Percentiles rank a stretch among this genome's conserved stretches.
Evolutionary conservation across 257 asterid genomes (phyloP).

Genomic region (Thymus mandschuricus): DNA sequence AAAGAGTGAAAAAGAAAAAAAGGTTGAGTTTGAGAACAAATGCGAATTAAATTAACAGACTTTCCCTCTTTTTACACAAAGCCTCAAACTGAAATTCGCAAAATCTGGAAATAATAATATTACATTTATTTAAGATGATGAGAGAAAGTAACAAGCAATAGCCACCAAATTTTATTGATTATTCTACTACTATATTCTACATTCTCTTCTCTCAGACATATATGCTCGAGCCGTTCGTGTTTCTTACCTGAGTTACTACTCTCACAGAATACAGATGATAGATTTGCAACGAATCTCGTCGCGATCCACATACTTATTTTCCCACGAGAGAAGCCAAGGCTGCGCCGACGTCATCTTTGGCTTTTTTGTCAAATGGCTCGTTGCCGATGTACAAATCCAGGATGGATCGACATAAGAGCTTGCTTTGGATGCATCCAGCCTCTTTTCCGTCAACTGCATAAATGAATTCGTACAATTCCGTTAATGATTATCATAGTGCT

Average conservation of each 20-base stretch:
- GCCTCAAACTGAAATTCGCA: no score
- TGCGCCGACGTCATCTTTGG: constrained; percentile 71
- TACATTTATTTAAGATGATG: no score
- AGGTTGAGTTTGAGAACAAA: no score
- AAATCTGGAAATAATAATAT: no score
- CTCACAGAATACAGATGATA: neutral
- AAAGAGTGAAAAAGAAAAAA: no score
- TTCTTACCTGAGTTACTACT: neutral
- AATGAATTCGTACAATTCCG: no score
- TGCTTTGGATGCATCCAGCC: constrained; percentile 86
- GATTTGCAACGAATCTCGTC: neutral
- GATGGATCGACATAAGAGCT: constrained; percentile 68
- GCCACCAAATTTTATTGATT: neutral
- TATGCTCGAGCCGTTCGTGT: no score
- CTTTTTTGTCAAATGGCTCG: constrained; percentile 84
- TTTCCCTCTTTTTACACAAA: no score
- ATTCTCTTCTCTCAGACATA: neutral
- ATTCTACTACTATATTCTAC: neutral
- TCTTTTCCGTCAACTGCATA: constrained; percentile 84
- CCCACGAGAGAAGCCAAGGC: constrained; percentile 69
- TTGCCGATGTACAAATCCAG: constrained; percentile 86
- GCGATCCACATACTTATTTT: constrained; percentile 28
- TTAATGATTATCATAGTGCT: no score
- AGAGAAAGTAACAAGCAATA: no score
- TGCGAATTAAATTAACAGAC: no score